Evolutionary conservation across 495 filamentous ascomycete genomes (phyloP).

Genomic region (Trichoderma gamsii): DNA sequence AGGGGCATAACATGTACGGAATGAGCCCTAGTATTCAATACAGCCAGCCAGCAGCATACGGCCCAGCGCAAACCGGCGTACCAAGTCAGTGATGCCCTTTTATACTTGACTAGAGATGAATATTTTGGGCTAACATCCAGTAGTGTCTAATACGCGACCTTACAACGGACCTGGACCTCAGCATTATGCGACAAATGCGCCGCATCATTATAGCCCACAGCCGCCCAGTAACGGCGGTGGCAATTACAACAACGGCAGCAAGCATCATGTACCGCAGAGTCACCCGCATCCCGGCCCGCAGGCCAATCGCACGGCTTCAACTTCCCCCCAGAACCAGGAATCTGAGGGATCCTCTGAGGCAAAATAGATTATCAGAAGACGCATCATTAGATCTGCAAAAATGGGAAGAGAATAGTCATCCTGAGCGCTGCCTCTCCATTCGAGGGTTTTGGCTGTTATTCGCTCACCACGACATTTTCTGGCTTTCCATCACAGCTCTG

Average conservation of each 20-base stretch:
- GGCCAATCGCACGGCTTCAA: constrained; percentile 16
- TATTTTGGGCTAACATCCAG: constrained; percentile 21
- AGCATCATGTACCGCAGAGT: constrained; percentile 14
- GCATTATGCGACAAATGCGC: constrained; percentile 53
- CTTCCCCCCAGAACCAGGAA: constrained; percentile 27
- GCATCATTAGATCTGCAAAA: constrained; percentile 8
- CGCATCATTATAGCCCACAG: constrained; percentile 52
- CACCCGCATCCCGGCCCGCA: constrained; percentile 18
- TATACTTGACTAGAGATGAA: not conserved
- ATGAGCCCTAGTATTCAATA: constrained; percentile 63
- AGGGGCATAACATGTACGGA: constrained; percentile 62
- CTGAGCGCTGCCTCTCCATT: constrained; percentile 2
- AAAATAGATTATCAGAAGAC: constrained; percentile 23
- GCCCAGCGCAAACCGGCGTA: constrained; percentile 51
- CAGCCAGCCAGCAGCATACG: constrained; percentile 60
- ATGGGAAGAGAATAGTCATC: constrained; percentile 9
- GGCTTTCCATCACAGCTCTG: constrained; percentile 5
- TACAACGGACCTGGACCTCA: constrained; percentile 56
- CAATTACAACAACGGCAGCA: constrained; percentile 42
- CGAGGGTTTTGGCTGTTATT: constrained; percentile 5
- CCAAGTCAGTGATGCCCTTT: constrained; percentile 55
- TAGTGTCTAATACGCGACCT: constrained; percentile 54
- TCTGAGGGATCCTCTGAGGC: constrained; percentile 31
- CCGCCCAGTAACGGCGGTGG: constrained; percentile 50
- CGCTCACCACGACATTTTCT: constrained; percentile 1